phyloP scores from a whole-genome alignment of 176 grass and related monocot genomes.

The Puya raimondii region DNA sequence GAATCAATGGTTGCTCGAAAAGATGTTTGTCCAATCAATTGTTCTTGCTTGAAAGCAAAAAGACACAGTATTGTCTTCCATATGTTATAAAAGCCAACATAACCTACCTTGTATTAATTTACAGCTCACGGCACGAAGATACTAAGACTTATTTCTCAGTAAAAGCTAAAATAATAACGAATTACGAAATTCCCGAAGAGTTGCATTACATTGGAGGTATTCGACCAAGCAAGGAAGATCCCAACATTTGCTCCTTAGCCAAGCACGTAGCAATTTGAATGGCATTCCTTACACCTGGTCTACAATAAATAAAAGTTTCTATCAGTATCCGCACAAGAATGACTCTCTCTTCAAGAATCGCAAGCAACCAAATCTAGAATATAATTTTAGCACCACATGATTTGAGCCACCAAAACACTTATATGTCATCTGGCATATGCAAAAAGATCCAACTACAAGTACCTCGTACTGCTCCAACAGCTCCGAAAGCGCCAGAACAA shows the following conservation, averaged over 20 bases:
- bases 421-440: neutral
- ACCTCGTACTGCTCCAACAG: conserved; percentile 89
- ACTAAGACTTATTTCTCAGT: no score
- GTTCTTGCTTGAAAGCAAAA: no score
- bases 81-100: no score
- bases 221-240: conserved; percentile 68
- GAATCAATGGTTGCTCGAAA: conserved; percentile 7
- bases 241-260: conserved; percentile 70
- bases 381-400: neutral
- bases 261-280: conserved; percentile 61
- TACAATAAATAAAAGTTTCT: conserved; percentile 48
- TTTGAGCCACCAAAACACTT: neutral
- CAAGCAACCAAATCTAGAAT: neutral
- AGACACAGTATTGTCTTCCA: no score
- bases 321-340: conserved; percentile 11
- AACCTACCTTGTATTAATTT: no score
- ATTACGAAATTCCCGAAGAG: neutral
- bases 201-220: conserved; percentile 94
- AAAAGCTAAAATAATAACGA: neutral
- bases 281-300: conserved; percentile 89
- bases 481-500: conserved; percentile 59
- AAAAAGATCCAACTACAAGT: conserved; percentile 18
- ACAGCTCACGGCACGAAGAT: no score
- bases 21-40: no score
- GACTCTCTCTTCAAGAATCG: neutral